Evolutionary conservation across 2,329 filamentous ascomycete genomes (phyloP), one percentile per base, ranked within the genome.

Genomic region (Trichoderma sp.): DNA sequence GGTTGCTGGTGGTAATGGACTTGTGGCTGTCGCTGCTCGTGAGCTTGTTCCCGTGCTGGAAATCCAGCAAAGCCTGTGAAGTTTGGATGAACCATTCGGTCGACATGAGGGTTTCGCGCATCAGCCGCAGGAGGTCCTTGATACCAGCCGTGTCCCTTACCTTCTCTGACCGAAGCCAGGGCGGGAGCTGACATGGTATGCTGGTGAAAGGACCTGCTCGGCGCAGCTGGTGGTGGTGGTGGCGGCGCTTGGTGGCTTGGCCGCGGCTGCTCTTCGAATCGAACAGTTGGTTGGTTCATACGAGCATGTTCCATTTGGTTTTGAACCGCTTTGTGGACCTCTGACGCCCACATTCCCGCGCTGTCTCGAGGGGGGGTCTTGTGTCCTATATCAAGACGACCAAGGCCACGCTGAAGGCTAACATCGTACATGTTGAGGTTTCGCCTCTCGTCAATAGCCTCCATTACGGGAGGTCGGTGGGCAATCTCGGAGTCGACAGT

Each of bases 91-190:
- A 87, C 81, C 77, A 88, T 87, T 19, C 86, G 83, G 52, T 88
- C 86, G 3, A 87, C 85, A 57, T 84, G 84, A 2, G 83, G 80
- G 35, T 77, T 76, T 37, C 79, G 77, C 3, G 74, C 71, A n/a
- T 80, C 78, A 3, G 78, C 75, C 0, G 79, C 76, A 14, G 79
- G 76, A 0, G 85, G 84, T 0, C 85, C 85, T 52, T 92, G 88
- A 74, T 93, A 93, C 91, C 91, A 94, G 1, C 86, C 91, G 70
- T 90, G 89, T 3, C 91, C 86, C 75, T 91, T 92, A 35, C 81
- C 82, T 71, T 88, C 88, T 10, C 88, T 84, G 4, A 87, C 83
- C 0, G 86, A 88, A 11, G 84, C 81, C 40, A 86, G 80, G 0
- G 83, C 82, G 0, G 88, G 87, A 1, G 87, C 87, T 4, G 87